phyloP scores from a whole-genome alignment of 129 eudicot species.

The Daucus carota region DNA sequence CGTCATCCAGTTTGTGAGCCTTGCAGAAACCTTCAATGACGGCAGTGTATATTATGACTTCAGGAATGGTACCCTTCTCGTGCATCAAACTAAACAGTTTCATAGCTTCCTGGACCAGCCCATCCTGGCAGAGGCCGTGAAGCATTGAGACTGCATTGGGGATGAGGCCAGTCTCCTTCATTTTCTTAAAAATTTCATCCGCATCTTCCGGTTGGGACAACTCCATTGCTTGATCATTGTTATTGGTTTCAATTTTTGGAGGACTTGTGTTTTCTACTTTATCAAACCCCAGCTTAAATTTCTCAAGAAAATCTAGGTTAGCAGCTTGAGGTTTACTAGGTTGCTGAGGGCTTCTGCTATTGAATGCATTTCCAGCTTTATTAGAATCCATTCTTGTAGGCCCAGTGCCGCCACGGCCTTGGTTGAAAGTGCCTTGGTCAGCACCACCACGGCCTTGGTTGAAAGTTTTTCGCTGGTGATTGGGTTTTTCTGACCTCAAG shows the following conservation, averaged over 20 bases:
- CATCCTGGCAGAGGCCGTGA: constrained; percentile 79
- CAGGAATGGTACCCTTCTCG: constrained; percentile 82
- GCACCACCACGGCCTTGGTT: not conserved
- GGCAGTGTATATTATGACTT: constrained; percentile 84
- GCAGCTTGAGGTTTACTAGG: not conserved
- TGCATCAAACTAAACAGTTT: constrained; percentile 83
- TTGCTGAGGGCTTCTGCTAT: constrained; percentile 1
- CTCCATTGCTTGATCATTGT: not conserved
- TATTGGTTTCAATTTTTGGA: constrained; percentile 11
- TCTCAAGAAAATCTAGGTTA: constrained; percentile 40
- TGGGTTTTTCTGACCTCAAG: not conserved
- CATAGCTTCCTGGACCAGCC: constrained; percentile 93
- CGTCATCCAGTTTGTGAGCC: constrained; percentile 77
- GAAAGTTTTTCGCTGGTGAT: not conserved
- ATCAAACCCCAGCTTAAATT: constrained; percentile 51
- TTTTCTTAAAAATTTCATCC: constrained; percentile 73
- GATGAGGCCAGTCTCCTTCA: constrained; percentile 87
- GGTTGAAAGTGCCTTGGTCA: not conserved
- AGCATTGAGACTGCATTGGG: constrained; percentile 97
- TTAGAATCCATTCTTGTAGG: not conserved
- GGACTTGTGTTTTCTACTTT: constrained; percentile 6
- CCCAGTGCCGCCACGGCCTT: not conserved
- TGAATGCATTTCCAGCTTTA: not conserved
- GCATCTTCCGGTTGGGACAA: constrained; percentile 52
- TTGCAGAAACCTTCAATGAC: constrained; percentile 86